Base-by-base conservation (phyloP, 495 filamentous ascomycete species). In the Trichocladium antarcticum region DNA sequence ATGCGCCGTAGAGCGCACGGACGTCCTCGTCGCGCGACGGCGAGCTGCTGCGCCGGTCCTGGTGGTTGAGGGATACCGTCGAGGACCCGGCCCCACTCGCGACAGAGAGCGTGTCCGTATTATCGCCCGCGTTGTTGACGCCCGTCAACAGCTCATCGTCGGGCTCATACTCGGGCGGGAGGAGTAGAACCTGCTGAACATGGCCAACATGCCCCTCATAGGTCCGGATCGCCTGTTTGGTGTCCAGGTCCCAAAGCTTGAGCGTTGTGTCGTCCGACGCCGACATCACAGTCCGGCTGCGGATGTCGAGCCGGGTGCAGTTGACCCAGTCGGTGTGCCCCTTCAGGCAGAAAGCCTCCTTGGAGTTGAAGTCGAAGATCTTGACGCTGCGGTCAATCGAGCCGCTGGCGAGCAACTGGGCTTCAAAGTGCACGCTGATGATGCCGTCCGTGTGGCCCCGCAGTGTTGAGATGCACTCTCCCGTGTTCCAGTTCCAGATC, bases 261-360 rank as follows among this genome's bases (percentile, higher is more conserved):
- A 90, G 79, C 0, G 85, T 95, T 57, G 84, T 83, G 61, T 99
- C 92, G 57, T 99, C 93, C 7, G 87, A 94, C 16, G 89, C 90
- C 4, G 92, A 94, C 57, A 95, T 78, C 7, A 97, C 74, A 3
- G 88, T 96, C 16, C 87, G 79, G 15, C 87, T 92, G 8, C 75
- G 61, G 0, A 78, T 74, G 58, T 97, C 88, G 27, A 99, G 75
- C 49, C 82, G 81, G 31, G 96, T 89, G 14, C 82, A 81, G 59
- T 99, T 99, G 54, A 97, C 90, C 83, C 89, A 95, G 59, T 95
- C 88, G 11, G 73, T 79, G 58, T 99, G 92, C 16, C 89, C 89
- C 29, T 80, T 81, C 7, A 99, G 73, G 17, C 79, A 68, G 51
- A 81, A 93, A 0, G 79, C 81, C 27, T 83, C 82, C 57, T 86